These are phyloP conservation scores for Globisporangium cederbergense DNA, from an alignment of 352 stramenopile genomes.

Conservation along the genomic window DNA sequence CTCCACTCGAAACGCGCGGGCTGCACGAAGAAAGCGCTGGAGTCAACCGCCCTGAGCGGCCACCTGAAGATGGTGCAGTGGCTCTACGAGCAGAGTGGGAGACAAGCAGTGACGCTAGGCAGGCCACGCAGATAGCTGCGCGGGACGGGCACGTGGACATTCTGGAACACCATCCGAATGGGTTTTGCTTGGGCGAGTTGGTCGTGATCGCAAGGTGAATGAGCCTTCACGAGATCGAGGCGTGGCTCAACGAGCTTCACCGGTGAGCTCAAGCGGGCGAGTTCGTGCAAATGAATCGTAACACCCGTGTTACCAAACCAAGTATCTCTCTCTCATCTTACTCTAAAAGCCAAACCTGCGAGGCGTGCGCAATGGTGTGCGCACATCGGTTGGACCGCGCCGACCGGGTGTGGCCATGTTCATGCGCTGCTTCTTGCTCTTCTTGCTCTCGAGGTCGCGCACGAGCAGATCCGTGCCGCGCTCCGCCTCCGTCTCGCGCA, in stretches of 20 bases:
- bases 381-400: conserved; percentile 28
- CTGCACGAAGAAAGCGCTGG: conserved; percentile 10
- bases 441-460: conserved; percentile 19
- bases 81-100: conserved; percentile 6
- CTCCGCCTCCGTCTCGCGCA: conserved; percentile 15
- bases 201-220: conserved; percentile 1
- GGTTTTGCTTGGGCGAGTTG: not conserved
- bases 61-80: conserved; percentile 7
- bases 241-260: conserved; percentile 1
- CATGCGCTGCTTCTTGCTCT: conserved; percentile 63
- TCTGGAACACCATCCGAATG: conserved; percentile 1
- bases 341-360: conserved; percentile 51
- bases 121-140: conserved; percentile 10
- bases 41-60: conserved; percentile 3
- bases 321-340: not conserved
- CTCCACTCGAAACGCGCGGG: not conserved
- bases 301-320: not conserved
- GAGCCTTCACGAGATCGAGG: not conserved
- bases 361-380: conserved; percentile 56
- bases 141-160: conserved; percentile 11
- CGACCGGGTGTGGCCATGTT: conserved; percentile 53
- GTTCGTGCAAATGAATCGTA: not conserved
- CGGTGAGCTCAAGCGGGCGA: too few relatives aligned
- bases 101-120: not conserved
- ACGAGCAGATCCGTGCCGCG: conserved; percentile 19